Percentiles rank a stretch among this genome's conserved stretches.
Conservation (phyloP, 768 basidiomycete genomes). For the Tulasnella sp. region DNA sequence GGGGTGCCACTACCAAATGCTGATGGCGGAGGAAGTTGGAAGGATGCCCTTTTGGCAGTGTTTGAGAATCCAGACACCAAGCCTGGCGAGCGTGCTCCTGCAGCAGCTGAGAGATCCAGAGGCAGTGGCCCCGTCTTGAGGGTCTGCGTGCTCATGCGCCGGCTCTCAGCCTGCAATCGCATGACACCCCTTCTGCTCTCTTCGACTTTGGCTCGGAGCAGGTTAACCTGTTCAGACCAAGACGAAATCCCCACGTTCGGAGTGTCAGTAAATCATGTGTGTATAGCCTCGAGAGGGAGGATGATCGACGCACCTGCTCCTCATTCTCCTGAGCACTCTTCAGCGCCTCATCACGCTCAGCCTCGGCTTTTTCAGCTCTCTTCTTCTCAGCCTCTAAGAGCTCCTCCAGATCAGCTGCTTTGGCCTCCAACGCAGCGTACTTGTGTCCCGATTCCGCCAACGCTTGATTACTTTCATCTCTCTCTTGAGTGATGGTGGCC, state of each 20-base stretch:
- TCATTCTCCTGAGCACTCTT: constrained; percentile 54
- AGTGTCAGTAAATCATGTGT: not conserved
- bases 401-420: constrained; percentile 39
- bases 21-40: constrained; percentile 46
- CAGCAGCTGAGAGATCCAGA: constrained; percentile 51
- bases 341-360: constrained; percentile 26
- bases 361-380: constrained; percentile 17
- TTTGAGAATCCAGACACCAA: constrained; percentile 36
- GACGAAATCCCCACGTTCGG: not conserved
- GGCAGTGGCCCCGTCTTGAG: constrained; percentile 40
- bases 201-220: constrained; percentile 77
- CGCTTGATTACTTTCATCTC: constrained; percentile 53
- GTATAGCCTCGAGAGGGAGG: not conserved
- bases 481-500: constrained; percentile 56
- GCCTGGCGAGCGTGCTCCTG: constrained; percentile 33
- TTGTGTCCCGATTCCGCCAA: constrained; percentile 52
- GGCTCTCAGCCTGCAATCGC: constrained; percentile 71
- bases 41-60: constrained; percentile 59
- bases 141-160: constrained; percentile 10
- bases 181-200: constrained; percentile 77
- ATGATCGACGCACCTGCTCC: constrained; percentile 32
- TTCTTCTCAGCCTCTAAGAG: constrained; percentile 20
- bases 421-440: constrained; percentile 50
- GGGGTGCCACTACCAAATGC: not conserved
- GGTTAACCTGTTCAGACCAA: constrained; percentile 39